Evolutionary conservation across 2,329 filamentous ascomycete species (phyloP).

Genomic region (Thermothelomyces thermophilus): DNA sequence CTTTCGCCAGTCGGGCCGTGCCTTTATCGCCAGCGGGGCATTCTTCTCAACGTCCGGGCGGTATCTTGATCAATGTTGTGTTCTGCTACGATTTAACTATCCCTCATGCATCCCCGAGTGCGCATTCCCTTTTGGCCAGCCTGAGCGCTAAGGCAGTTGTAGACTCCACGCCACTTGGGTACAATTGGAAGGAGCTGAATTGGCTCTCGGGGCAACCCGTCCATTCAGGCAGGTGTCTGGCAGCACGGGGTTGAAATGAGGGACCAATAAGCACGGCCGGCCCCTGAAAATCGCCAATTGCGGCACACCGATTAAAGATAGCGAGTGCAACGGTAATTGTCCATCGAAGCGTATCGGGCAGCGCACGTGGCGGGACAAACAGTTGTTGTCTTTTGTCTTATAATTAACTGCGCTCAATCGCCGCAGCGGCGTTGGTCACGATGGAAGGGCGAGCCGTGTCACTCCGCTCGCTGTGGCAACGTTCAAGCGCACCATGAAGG

Average conservation of each 20-base stretch:
- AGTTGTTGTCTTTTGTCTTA: neutral
- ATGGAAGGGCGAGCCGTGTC: neutral
- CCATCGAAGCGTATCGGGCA: no score
- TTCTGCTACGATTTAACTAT: no score
- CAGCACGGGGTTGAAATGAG: constrained; percentile 11
- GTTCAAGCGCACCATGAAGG: constrained; percentile 15
- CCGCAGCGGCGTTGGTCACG: neutral
- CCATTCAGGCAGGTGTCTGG: constrained; percentile 22
- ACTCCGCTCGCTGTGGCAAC: neutral
- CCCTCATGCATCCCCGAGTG: no score
- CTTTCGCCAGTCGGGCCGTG: no score
- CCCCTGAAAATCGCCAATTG: constrained; percentile 14
- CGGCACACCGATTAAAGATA: constrained; percentile 7
- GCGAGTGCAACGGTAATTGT: constrained; percentile 5
- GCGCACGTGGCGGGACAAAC: constrained; percentile 1
- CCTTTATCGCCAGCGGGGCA: no score
- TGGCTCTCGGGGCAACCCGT: constrained; percentile 7
- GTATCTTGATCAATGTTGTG: no score
- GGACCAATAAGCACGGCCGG: constrained; percentile 15
- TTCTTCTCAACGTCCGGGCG: no score
- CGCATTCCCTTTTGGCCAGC: no score
- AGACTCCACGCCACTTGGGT: neutral
- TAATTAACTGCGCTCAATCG: neutral
- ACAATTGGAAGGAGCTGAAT: constrained; percentile 4
- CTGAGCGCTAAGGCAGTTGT: neutral